A percentile compares a stretch with the other conserved stretches of the same genome.
phyloP scores from a whole-genome alignment of 2,329 filamentous ascomycete species.

The Cercospora berteroae region DNA sequence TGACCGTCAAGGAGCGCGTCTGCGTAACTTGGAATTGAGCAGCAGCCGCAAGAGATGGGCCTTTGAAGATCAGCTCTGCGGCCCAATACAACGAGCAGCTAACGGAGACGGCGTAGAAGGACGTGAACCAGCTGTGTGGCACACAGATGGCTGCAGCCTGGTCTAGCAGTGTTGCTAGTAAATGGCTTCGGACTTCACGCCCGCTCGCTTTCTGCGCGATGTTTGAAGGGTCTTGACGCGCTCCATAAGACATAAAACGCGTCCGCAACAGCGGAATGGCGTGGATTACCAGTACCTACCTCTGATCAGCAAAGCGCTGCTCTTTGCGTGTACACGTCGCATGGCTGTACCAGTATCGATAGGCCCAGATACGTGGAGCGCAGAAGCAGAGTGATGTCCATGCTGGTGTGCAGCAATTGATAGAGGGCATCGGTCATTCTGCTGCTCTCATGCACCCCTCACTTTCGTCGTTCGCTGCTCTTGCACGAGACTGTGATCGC shows the following conservation, averaged over 20 bases:
- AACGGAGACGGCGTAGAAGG: slow-evolving; percentile 79
- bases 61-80: slow-evolving; percentile 51
- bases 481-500: not conserved
- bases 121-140: slow-evolving; percentile 83
- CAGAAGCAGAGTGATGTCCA: slow-evolving; percentile 19
- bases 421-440: not conserved
- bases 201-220: not conserved
- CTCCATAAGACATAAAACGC: slow-evolving; percentile 62
- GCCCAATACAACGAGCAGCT: slow-evolving; percentile 72
- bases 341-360: slow-evolving; percentile 24
- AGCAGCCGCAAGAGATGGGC: slow-evolving; percentile 52
- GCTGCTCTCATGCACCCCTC: slow-evolving; percentile 10
- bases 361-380: slow-evolving; percentile 25
- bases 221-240: slow-evolving; percentile 41
- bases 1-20: slow-evolving; percentile 53
- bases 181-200: not conserved
- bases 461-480: not conserved
- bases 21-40: slow-evolving; percentile 36
- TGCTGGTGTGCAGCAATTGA: not conserved
- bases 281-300: slow-evolving; percentile 53
- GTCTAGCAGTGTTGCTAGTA: slow-evolving; percentile 39
- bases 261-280: slow-evolving; percentile 50
- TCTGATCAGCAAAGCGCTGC: slow-evolving; percentile 25
- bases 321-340: not conserved
- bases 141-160: slow-evolving; percentile 59